These are phyloP conservation scores for Corylus avellana DNA, from an alignment of 306 rosid species.

Conservation along the genomic window DNA sequence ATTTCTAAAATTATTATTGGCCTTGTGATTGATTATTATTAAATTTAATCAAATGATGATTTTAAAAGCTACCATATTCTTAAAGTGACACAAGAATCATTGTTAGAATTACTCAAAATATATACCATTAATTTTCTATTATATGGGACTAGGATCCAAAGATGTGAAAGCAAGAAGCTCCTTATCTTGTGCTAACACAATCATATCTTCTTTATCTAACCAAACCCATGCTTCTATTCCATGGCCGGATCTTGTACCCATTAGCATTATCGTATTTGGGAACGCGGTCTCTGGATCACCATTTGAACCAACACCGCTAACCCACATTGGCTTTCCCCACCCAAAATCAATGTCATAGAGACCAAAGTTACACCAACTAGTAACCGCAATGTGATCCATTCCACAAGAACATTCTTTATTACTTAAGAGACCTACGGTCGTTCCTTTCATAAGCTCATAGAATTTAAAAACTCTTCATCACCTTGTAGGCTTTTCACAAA, in stretches of 20 bases:
- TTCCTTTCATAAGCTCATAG: not conserved
- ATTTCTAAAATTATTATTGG: too few species aligned
- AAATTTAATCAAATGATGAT: too few species aligned
- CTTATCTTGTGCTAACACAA: not conserved
- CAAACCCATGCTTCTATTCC: conserved; percentile 15
- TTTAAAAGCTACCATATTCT: too few species aligned
- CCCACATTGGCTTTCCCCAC: not conserved
- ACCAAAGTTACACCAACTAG: conserved; percentile 12
- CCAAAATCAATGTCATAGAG: not conserved
- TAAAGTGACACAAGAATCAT: too few species aligned
- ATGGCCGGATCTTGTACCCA: not conserved
- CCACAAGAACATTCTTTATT: not conserved
- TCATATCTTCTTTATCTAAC: conserved; percentile 1
- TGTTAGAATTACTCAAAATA: too few species aligned
- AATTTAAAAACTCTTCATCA: not conserved
- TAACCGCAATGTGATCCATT: not conserved
- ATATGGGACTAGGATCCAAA: conserved; percentile 3
- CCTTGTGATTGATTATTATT: too few species aligned
- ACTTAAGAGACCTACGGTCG: not conserved
- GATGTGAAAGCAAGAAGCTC: conserved; percentile 16
- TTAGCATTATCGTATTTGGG: too few species aligned
- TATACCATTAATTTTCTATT: not conserved
- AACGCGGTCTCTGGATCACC: too few species aligned
- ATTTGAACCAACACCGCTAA: too few species aligned
- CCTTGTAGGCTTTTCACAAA: not conserved